A percentile compares a stretch with the other conserved stretches of the same genome.
phyloP scores from a whole-genome alignment of 352 stramenopile species.

The Phytopythium montanum region DNA sequence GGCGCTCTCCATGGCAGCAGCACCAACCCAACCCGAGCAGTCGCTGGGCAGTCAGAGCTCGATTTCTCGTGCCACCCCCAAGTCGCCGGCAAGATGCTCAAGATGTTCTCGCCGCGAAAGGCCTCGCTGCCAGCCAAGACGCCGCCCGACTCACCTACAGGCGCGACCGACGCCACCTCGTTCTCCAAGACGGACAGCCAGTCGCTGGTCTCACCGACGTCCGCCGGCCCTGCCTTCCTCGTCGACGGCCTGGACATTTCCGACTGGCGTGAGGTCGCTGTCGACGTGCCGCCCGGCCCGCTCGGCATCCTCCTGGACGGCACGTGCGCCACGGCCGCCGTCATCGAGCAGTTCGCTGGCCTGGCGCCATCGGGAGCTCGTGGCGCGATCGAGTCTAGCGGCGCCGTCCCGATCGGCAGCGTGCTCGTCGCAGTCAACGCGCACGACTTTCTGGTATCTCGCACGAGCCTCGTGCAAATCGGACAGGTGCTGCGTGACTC shows the following conservation, averaged over 20 bases:
- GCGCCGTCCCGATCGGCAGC: conserved; percentile 33
- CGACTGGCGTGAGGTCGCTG: conserved; percentile 21
- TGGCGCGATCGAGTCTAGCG: conserved; percentile 45
- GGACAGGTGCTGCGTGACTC: conserved; percentile 48
- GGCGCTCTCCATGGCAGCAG: background rate
- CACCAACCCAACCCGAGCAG: background rate
- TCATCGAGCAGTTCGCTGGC: conserved; percentile 55
- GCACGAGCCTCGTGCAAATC: conserved; percentile 39
- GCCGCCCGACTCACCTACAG: conserved; percentile 12
- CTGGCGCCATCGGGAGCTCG: conserved; percentile 22
- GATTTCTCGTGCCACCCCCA: background rate
- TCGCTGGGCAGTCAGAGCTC: background rate
- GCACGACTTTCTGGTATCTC: conserved; percentile 32
- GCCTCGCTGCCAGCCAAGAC: conserved; percentile 1
- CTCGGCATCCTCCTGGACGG: conserved; percentile 63
- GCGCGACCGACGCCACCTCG: conserved; percentile 5
- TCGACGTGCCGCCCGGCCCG: conserved; percentile 43
- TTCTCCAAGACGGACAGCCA: conserved; percentile 17
- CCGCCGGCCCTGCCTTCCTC: conserved; percentile 1
- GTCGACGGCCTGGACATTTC: conserved; percentile 25
- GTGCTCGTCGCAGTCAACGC: conserved; percentile 67
- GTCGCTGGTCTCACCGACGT: background rate
- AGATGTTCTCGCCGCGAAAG: conserved; percentile 21
- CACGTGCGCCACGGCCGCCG: conserved; percentile 23
- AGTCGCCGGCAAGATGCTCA: conserved; percentile 13